Conservation (phyloP, 2,329 filamentous ascomycete genomes). For the Paecilomyces niveus region DNA sequence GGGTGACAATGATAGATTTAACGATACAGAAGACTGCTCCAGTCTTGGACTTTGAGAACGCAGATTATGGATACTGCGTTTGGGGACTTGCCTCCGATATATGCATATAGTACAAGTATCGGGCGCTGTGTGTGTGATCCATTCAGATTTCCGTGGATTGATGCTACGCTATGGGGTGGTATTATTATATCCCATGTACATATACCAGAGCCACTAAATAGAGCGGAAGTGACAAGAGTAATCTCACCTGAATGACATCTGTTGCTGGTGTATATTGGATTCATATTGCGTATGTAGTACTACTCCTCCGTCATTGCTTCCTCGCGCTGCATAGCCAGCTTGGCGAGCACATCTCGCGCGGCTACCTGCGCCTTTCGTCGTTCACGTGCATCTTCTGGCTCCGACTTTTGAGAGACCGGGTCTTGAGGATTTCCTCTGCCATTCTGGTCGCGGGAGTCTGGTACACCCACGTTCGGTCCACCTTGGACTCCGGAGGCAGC, state of each 20-base stretch:
- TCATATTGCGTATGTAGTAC: neutral
- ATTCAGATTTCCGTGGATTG: neutral
- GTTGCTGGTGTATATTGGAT: neutral
- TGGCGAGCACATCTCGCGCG: conserved; percentile 26
- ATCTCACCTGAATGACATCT: neutral
- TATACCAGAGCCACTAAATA: neutral
- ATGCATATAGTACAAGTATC: neutral
- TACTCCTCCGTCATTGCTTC: conserved; percentile 30
- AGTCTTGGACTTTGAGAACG: too few relatives aligned
- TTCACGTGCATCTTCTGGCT: conserved; percentile 12
- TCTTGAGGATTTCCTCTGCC: neutral
- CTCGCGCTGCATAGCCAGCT: conserved; percentile 31
- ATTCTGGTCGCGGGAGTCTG: neutral
- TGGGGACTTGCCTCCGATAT: neutral
- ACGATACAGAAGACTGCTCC: neutral
- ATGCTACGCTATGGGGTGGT: neutral
- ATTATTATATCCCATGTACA: neutral
- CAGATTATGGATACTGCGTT: neutral
- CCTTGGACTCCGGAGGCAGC: neutral
- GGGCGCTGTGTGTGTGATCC: neutral
- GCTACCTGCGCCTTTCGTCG: conserved; percentile 25
- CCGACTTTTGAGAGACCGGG: neutral
- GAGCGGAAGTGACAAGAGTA: neutral
- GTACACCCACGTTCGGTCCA: neutral
- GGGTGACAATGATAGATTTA: neutral